Conservation (phyloP, 2,329 filamentous ascomycete genomes). For the Hypocreales sp. region DNA sequence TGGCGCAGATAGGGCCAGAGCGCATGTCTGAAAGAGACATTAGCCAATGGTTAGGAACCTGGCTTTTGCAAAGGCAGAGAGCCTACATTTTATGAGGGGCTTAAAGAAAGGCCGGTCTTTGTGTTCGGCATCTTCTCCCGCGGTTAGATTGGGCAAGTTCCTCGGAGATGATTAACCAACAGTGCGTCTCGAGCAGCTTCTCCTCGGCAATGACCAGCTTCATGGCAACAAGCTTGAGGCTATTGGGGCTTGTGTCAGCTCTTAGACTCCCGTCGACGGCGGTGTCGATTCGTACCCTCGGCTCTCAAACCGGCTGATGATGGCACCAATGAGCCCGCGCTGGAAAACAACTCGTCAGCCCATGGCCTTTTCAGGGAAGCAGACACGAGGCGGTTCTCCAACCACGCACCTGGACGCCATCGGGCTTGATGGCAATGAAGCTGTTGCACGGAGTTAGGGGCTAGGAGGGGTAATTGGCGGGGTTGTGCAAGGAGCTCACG, state of each 20-base stretch:
- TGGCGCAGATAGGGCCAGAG: constrained; percentile 92
- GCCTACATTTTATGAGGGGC: constrained; percentile 77
- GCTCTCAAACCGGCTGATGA: constrained; percentile 96
- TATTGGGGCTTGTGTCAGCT: too few species aligned
- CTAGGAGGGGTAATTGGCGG: constrained; percentile 16
- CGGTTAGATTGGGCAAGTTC: constrained; percentile 2
- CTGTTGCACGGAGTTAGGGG: too few species aligned
- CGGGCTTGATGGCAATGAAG: constrained; percentile 99
- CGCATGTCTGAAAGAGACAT: constrained; percentile 79
- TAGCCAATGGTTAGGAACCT: too few species aligned
- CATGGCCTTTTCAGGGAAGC: too few species aligned
- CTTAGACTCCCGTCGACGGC: too few species aligned
- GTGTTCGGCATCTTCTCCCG: too few species aligned
- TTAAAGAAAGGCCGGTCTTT: constrained; percentile 98
- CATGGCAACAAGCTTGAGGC: constrained; percentile 97
- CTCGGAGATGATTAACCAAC: constrained; percentile 23
- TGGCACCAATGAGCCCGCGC: constrained; percentile 95
- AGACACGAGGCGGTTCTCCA: too few species aligned
- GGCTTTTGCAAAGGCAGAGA: too few species aligned
- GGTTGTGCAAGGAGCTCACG: constrained; percentile 42
- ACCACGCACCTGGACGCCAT: constrained; percentile 81
- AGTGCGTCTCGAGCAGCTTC: constrained; percentile 97
- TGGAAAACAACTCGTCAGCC: constrained; percentile 23
- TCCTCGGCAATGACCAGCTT: constrained; percentile 83
- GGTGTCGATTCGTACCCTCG: too few species aligned